Base-by-base conservation (phyloP, 2,329 filamentous ascomycete genomes). In the Pestalotiopsis sp. region DNA sequence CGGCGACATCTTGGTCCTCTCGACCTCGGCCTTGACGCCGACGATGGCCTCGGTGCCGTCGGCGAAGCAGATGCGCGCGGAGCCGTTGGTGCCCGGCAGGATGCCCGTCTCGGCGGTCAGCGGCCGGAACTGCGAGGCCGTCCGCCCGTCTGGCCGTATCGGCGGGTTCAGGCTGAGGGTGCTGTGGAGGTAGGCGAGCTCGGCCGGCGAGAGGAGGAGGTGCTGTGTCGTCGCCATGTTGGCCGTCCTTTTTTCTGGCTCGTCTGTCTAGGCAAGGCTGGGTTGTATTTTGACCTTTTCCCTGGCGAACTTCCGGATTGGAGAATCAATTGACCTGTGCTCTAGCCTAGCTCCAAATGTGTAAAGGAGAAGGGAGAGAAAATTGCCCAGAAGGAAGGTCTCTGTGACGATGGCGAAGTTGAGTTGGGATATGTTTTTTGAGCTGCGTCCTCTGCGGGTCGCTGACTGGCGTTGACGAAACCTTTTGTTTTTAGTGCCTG, bases 1-100 rank as follows among this genome's bases (percentile, higher is more conserved):
- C 78, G 71, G 64, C 80, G 70, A 70, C 75, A 73, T 39, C 14
- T 69, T 73, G 61, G 91, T 94, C 83, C 88, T 91, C 80, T 97
- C 94, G 3, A 98, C 93, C 82, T 98, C 95, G 0, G 93, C 94
- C 82, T 98, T 99, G 70, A 98, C 91, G 60, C 96, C 96, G 5
- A 98, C 96, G 70, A 99, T 92, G 6, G 96, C 96, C 81, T 99
- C 96, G 1, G 94, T 97, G 64, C 96, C 96, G 79, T 99, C 96
- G 3, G 94, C 91, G 78, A 98, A 97, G 73, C 95, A 97, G 61
- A 99, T 92, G 41, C 97, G 90, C 69, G 96, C 95, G 80, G 93
- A 97, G 70, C 96, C 96, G 77, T 98, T 97, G 17, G 95, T 92
- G 61, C 91, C 91, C 0, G 96, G 95, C 0, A 99, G 87, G 68